Base-by-base conservation (phyloP, 345 rosid species). In the Lagerstroemia speciosa region DNA sequence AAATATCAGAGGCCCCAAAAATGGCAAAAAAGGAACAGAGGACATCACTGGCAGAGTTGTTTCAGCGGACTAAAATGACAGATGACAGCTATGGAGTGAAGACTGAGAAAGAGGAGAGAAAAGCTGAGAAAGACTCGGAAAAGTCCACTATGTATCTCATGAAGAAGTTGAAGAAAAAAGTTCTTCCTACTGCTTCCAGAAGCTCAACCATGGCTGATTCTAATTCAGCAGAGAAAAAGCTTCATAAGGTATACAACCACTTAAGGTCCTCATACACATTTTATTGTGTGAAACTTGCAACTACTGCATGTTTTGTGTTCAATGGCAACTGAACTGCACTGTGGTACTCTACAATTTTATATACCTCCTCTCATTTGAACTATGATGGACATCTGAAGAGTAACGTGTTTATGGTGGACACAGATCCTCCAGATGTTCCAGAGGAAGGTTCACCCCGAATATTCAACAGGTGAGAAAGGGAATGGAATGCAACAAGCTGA, bases 381-480 rank as follows among this genome's bases (percentile, higher is more conserved):
- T 30, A 8, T 14, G 60, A 53, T 27, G 14, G 63, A 27, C 19
- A 29, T 14, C 19, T 30, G 2, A 19, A 30, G 33, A 26, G 20
- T 58, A 1, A 30, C 5, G 5, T 27, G 63, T 27, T 58, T 30
- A 14, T 58, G 20, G 77, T 40, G 70, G 53, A 31, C 67, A 76
- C 70, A 90, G 96, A 83, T 90, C 73, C 79, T 87, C 58, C 89
- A 88, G 16, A 87, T 84, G 87, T 87, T 90, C 77, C 89, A 87
- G 75, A 82, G 79, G 72, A 90, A 90, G 75, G 96, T 90, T 69
- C 93, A 90, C 66, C 96, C 96, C 26, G 96, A 90, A 74, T 82
- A 79, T 75, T 68, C 86, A 73, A 50, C 83, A 32, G 60, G 83
- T 26, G 43, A 75, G 7, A 34, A 79, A 55, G 84, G 78, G 82